Percentiles rank a stretch among this genome's conserved stretches.
These are phyloP conservation scores for Trichomonas tenax DNA, from an alignment of 208 protist species.

Conservation along the genomic window DNA sequence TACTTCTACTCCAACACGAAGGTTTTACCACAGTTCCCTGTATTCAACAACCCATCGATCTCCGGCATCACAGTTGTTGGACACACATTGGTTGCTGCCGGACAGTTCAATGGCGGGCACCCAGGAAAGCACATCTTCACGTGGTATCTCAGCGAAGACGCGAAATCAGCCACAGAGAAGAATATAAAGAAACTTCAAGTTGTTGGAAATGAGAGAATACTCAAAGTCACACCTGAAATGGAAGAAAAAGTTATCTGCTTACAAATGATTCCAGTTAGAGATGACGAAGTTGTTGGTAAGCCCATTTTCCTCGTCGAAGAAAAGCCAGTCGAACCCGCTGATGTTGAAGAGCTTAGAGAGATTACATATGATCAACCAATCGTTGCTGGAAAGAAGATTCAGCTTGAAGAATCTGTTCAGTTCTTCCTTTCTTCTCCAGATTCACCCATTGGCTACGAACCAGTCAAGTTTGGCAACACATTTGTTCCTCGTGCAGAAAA, in stretches of 20 bases:
- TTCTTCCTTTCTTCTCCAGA: background rate
- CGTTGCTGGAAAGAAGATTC: background rate
- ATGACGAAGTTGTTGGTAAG: background rate
- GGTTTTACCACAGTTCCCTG: background rate
- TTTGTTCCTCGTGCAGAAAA: background rate
- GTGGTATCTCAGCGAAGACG: background rate
- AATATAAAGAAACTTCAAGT: background rate
- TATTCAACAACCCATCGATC: background rate
- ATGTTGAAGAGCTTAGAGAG: background rate
- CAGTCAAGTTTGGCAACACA: background rate
- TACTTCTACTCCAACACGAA: background rate
- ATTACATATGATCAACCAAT: background rate
- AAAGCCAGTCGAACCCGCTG: background rate
- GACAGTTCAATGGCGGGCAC: background rate
- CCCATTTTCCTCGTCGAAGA: background rate
- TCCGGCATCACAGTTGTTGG: background rate
- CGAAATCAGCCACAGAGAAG: background rate
- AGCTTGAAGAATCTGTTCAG: background rate
- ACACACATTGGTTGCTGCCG: background rate
- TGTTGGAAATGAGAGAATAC: too few relatives aligned
- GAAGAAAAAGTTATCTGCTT: background rate
- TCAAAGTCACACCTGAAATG: background rate
- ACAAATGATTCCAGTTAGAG: background rate
- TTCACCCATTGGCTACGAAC: background rate
- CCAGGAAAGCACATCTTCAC: background rate